Evolutionary conservation across 1,284 basidiomycete genomes (phyloP).

Genomic region (Microbotryomycetes sp.): DNA sequence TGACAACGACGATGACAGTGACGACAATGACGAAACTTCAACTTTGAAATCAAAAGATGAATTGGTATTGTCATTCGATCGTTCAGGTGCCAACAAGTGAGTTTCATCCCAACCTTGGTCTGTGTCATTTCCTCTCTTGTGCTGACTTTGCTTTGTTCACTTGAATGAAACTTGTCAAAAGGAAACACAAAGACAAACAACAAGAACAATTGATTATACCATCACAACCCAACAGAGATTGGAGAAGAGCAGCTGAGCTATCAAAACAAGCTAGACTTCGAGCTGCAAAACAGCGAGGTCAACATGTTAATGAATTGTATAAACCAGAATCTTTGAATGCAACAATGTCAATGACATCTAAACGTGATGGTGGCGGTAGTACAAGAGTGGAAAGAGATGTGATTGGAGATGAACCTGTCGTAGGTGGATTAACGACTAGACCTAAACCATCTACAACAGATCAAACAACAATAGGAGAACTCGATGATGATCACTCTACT

Average conservation of each 20-base stretch:
- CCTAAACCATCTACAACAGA: background rate
- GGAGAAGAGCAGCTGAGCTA: constrained; percentile 55
- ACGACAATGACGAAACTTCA: constrained; percentile 37
- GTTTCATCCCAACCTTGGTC: constrained; percentile 57
- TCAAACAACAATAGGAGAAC: background rate
- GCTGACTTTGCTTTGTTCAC: background rate
- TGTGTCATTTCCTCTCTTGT: background rate
- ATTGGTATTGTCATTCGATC: constrained; percentile 63
- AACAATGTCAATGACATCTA: constrained; percentile 34
- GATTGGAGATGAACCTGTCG: constrained; percentile 20
- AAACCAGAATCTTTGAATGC: constrained; percentile 27
- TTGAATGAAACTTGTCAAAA: background rate
- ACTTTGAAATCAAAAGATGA: constrained; percentile 50
- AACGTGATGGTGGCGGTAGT: constrained; percentile 37
- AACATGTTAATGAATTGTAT: constrained; percentile 58
- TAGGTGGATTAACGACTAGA: constrained; percentile 37
- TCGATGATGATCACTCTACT: background rate
- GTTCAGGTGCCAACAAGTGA: constrained; percentile 66
- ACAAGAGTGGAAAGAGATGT: constrained; percentile 1
- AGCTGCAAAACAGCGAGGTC: constrained; percentile 66
- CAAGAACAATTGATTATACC: constrained; percentile 73
- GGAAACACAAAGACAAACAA: constrained; percentile 34
- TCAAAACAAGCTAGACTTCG: constrained; percentile 30
- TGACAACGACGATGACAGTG: constrained; percentile 58
- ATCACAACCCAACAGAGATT: constrained; percentile 74